Base-by-base conservation (phyloP, 371 early-diverging fungal species). In the Apophysomyces elegans region DNA sequence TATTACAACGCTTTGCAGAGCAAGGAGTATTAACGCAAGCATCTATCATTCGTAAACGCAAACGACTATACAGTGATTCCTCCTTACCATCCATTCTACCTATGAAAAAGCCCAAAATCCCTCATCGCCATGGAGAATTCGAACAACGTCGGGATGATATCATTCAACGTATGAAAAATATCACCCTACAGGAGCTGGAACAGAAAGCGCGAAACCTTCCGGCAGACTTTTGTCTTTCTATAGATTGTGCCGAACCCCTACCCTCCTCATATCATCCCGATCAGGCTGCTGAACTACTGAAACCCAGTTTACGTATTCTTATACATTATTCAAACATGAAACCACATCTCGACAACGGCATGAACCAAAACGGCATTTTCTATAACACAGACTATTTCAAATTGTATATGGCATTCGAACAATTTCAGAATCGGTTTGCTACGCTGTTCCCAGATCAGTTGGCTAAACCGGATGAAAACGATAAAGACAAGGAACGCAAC, bases 311-410 rank as follows among this genome's bases (percentile, higher is more conserved):
- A 16, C 65, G 65, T 12, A 74, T 77, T 13, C 64, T 82, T 7
- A 72, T 75, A 7, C 44, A 41, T 6, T 78, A 79, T 39, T 74
- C 78, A 37, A 79, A 77, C 32, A 75, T 77, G 78, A 82, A 82
- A 44, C 83, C 83, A 1, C 83, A 82, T 64, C 56, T 77, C 45
- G 79, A 77, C 47, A 79, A 76, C 21, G 83, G 83, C 35, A 82
- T 82, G 83, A 82, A 82, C 56, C 79, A 79, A 66, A 79, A 82
- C 46, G 83, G 83, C 32, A 82, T 82, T 11, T 82, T 79, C 41
- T 82, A 82, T 60, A 82, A 82, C 38, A 68, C 68, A 32, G 83
- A 82, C 56, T 82, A 82, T 45, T 82, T 74, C 56, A 60, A 78
- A 13, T 66, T 82, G 9, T 82, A 76, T 37, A 58, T 79, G 54